Evolutionary conservation across 2,329 filamentous ascomycete species (phyloP), one percentile per base, ranked within the genome.

Genomic region (Trichoderma gracile): DNA sequence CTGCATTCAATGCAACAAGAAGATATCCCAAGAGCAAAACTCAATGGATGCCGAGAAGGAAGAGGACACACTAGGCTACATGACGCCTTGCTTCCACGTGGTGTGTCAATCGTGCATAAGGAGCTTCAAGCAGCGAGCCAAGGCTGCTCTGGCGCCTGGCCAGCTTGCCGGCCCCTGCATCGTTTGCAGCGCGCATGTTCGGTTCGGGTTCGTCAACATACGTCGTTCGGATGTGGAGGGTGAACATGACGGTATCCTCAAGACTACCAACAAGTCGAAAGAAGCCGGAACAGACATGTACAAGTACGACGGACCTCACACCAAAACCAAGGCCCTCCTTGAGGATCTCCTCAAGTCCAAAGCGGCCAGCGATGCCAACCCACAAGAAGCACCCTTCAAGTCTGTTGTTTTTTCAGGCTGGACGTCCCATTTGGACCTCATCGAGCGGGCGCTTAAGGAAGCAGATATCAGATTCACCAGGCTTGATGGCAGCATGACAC

Each of bases 331-430:
- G 64, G 92, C 91, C 1, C 81, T 99, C 2, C 73, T 99, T 0
- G 80, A 88, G n/a, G 88, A 92, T 67, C 84, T 99, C 8, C 76
- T 90, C 1, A 80, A 82, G 57, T 86, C 87, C 58, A 86, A 87
- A 64, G 80, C 81, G 0, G 85, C 89, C 73, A 91, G 87, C 66
- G 82, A 84, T 43, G 79, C 78, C 0, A 80, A 85, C 10, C 85
- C 87, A 0, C 78, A 84, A 12, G 86, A 93, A 72, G 84, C 86
- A 0, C 93, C 93, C 0, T 90, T 92, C 77, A 98, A 97, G 75
- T 95, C 92, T 27, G 93, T 99, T 15, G 88, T 99, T 7, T 98
- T 98, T 77, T 97, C 93, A 0, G 89, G 89, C n/a, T 98, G 95
- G 93, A 98, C 95, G 0, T 89, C 90, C 0, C 93, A 98, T 73